These are phyloP conservation scores for Cladosporium austrohemisphaericum DNA, from an alignment of 2,329 filamentous ascomycete genomes.

Conservation along the genomic window DNA sequence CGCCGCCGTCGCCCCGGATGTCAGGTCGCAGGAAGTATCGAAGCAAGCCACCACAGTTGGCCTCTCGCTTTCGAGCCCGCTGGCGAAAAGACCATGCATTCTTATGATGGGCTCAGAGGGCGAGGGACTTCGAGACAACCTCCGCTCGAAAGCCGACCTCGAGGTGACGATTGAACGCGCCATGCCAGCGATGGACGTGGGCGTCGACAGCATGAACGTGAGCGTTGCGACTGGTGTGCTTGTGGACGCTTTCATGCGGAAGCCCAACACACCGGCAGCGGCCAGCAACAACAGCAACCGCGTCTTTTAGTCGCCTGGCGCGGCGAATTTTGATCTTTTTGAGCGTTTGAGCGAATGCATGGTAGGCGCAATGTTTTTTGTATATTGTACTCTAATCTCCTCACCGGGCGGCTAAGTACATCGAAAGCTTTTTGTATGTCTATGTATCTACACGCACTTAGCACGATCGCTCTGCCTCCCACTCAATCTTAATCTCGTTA, in stretches of 20 bases:
- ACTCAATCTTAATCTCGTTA: too few relatives aligned
- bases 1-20: slow-evolving; percentile 59
- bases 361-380: slow-evolving; percentile 3
- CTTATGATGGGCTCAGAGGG: slow-evolving; percentile 82
- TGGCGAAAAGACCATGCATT: slow-evolving; percentile 59
- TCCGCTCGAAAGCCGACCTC: slow-evolving; percentile 64
- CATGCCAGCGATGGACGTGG: slow-evolving; percentile 38
- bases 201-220: slow-evolving; percentile 89
- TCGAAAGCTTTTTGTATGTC: too few relatives aligned
- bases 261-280: not conserved
- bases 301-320: not conserved
- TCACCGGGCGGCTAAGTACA: too few relatives aligned
- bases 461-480: too few relatives aligned
- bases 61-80: slow-evolving; percentile 23
- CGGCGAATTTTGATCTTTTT: not conserved
- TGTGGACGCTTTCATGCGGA: slow-evolving; percentile 58
- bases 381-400: not conserved
- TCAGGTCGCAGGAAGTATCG: slow-evolving; percentile 3
- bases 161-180: slow-evolving; percentile 55
- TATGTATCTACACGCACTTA: too few relatives aligned
- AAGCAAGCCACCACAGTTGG: slow-evolving; percentile 16
- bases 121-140: slow-evolving; percentile 61
- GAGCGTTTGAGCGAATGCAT: slow-evolving; percentile 5
- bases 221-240: slow-evolving; percentile 80
- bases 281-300: not conserved